Conservation (phyloP, 2,329 filamentous ascomycete genomes). For the Verticillium zaregamsianum region DNA sequence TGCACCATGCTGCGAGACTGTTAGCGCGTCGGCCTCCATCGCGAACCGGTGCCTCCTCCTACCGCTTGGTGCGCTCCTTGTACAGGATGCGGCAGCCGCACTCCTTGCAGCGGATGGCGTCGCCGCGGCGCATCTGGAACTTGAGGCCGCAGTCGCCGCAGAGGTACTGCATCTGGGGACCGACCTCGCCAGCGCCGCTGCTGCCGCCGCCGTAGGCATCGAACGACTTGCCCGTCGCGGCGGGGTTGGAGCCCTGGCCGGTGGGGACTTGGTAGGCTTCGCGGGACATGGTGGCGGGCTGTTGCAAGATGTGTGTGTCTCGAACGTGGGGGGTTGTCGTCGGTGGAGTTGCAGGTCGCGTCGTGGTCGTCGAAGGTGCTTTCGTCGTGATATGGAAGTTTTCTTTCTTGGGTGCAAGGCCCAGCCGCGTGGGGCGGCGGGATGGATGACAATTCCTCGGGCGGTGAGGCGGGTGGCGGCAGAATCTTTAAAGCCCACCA, state of each 20-base stretch:
- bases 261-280: conserved; percentile 75
- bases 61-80: conserved; percentile 98
- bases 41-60: conserved; percentile 27
- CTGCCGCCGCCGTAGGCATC: conserved; percentile 37
- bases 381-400: not conserved
- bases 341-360: not conserved
- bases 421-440: not conserved
- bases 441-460: not conserved
- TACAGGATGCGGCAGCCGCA: conserved; percentile 95
- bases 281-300: conserved; percentile 51
- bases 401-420: not conserved
- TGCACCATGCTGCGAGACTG: conserved; percentile 77
- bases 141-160: conserved; percentile 84
- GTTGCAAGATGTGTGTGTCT: not conserved
- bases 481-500: not conserved
- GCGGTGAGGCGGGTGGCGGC: not conserved
- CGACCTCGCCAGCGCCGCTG: conserved; percentile 33
- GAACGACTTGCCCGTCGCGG: conserved; percentile 38
- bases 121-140: conserved; percentile 70
- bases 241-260: conserved; percentile 36
- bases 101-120: conserved; percentile 82
- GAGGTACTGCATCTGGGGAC: conserved; percentile 61
- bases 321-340: not conserved
- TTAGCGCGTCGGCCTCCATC: conserved; percentile 14
- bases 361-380: not conserved